Evolutionary conservation across 2,329 filamentous ascomycete species (phyloP).

Genomic region (Fusarium sterilihyphosum): DNA sequence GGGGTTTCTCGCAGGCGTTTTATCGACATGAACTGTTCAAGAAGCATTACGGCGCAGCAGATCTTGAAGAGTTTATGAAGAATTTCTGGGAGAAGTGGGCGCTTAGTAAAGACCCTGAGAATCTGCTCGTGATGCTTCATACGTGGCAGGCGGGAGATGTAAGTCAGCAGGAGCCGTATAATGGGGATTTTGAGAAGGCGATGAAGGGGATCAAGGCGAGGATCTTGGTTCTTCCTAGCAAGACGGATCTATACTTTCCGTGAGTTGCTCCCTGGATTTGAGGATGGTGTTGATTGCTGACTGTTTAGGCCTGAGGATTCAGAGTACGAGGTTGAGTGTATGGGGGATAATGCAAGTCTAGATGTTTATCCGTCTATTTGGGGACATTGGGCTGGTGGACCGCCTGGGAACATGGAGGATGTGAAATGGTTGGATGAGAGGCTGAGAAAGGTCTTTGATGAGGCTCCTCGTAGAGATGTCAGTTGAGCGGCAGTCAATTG

Average conservation of each 20-base stretch:
- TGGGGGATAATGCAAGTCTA: conserved; percentile 49
- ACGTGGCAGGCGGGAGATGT: conserved; percentile 83
- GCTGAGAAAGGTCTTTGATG: conserved; percentile 29
- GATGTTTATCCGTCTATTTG: conserved; percentile 54
- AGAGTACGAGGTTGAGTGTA: conserved; percentile 72
- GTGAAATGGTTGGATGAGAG: conserved; percentile 74
- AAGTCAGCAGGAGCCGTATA: conserved; percentile 74
- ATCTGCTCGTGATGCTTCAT: conserved; percentile 77
- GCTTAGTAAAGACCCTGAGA: conserved; percentile 77
- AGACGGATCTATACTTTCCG: conserved; percentile 84
- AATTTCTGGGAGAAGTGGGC: conserved; percentile 83
- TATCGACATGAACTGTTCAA: conserved; percentile 78
- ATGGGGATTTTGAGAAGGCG: conserved; percentile 71
- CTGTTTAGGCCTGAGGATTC: conserved; percentile 72
- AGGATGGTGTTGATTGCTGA: background rate
- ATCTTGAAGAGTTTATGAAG: conserved; percentile 78
- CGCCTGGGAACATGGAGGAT: conserved; percentile 76
- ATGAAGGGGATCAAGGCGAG: conserved; percentile 78
- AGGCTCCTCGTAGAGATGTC: background rate
- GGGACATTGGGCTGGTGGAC: conserved; percentile 70
- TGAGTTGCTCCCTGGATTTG: background rate
- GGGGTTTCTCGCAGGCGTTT: conserved; percentile 83
- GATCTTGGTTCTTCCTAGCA: conserved; percentile 74
- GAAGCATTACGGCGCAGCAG: conserved; percentile 69
- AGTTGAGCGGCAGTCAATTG: background rate